Evolutionary conservation across 2,329 filamentous ascomycete genomes (phyloP), one percentile per base, ranked within the genome.

Genomic region (Grosmannia penicillata): DNA sequence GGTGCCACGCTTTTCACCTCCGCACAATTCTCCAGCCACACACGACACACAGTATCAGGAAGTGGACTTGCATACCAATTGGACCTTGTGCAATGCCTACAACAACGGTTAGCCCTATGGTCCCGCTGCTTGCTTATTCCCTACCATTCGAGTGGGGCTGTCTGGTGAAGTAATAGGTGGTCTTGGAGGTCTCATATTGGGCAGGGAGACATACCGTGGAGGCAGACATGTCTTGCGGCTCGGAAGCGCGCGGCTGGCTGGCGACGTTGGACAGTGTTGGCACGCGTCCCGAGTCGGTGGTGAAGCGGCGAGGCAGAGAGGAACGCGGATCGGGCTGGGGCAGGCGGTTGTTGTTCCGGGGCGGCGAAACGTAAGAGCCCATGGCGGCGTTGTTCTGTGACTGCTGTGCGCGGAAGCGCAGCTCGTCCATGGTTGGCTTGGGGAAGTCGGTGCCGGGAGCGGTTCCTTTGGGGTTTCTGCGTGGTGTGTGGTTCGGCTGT

Each of bases 271-370:
- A 73, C 60, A 83, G 65, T 55, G 81, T 84, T 58, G 82, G 80
- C 60, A 89, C 66, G 70, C 86, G 72, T 60, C 84, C 70, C 62
- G 83, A 78, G 62, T 94, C 93, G 41, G 87, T 91, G 46, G 89
- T 96, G 62, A 96, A 96, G 55, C 89, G 81, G 53, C 89, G 79
- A 60, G 87, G 84, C 56, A 96, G 68, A 50, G 77, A 78, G 46
- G 75, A 74, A 59, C 87, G 78, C 48, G 72, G 72, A 54, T 93
- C 84, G 57, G 70, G 66, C 47, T 71, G 71, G 46, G 64, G 66
- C 56, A 77, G 67, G 53, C 76, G 74, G 53, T 65, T 68, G 53
- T 72, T 70, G 58, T 80, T 80, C 56, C 82, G 77, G 50, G 75
- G 73, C 53, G 82, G 78, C 52, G 82, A 79, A 52, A 78, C 76